Evolutionary conservation across 1,284 basidiomycete genomes (phyloP), one percentile per base, ranked within the genome.

Genomic region (Mycosarcoma mackinlayi): DNA sequence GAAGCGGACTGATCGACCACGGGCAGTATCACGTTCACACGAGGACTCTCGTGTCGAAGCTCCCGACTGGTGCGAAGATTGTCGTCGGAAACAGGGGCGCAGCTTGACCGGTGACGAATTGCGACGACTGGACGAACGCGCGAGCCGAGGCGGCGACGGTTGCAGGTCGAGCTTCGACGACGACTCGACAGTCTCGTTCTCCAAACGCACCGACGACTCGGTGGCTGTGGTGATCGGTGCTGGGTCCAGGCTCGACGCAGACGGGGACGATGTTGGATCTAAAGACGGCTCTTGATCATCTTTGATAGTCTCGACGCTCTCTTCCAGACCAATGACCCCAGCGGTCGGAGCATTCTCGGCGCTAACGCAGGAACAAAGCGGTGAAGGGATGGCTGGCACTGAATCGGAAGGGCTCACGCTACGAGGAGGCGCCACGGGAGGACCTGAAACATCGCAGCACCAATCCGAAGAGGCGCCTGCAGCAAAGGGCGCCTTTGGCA

Each of bases 1-100:
- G 64, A 82, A 82, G 27, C 79, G 75, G 11, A 82, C 80, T 1
- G 72, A 70, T 16, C 71, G 70, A 10, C 67, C 63, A 5, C 70
- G 62, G 9, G 51, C 51, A 9, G 51, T 31, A 34, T 75, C 74
- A 28, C 71, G 58, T 27, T 80, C 79, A 40, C 75, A 75, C 2
- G 72, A 75, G 7, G 79, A 81, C 28, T 76, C 73, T 11, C 60
- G 40, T 16, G 61, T 66, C 19, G 66, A 59, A 18, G 57, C 44
- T 6, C 48, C 51, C 4, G 73, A 63, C 30, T 76, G 69, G 8
- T 60, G 53, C 5, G 77, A 72, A 7, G 57, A 49, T 18, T 75
- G 63, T 1, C 74, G 64, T 33, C 70, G 70, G 65, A 79, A 79
- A 45, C 77, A 79, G 6, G 77, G 77, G 10, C 77, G 68, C n/a